Evolutionary conservation across 257 asterid genomes (phyloP).

Genomic region (Solanum ossicruentum): DNA sequence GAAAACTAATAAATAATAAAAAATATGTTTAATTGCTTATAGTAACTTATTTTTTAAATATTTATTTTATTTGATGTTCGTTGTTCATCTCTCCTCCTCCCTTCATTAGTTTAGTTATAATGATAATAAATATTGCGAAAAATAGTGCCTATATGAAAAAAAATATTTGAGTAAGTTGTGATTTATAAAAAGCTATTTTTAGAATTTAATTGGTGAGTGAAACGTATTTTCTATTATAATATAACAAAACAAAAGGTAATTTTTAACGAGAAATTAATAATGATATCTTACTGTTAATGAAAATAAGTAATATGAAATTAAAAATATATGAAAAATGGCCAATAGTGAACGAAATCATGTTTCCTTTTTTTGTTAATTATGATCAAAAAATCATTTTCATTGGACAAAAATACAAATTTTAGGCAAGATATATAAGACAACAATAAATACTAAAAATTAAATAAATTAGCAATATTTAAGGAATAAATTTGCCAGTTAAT

Average conservation of each 20-base stretch:
- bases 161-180: too few relatives aligned
- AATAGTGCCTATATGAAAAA: too few relatives aligned
- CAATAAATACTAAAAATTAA: not conserved
- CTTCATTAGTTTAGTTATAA: too few relatives aligned
- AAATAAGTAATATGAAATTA: not conserved
- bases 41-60: too few relatives aligned
- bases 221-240: not conserved
- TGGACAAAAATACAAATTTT: too few relatives aligned
- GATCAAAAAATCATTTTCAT: too few relatives aligned
- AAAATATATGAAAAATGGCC: not conserved
- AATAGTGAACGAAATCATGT: not conserved
- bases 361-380: not conserved
- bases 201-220: not conserved
- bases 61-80: too few relatives aligned
- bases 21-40: too few relatives aligned
- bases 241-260: not conserved
- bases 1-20: not conserved
- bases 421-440: not conserved
- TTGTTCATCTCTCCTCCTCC: too few relatives aligned
- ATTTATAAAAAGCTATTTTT: too few relatives aligned
- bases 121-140: too few relatives aligned
- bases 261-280: not conserved
- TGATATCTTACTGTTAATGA: not conserved
- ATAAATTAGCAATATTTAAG: not conserved
- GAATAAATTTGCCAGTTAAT: not conserved